These are phyloP conservation scores for Solanum chacoense DNA, from an alignment of 305 asterid genomes.

Conservation along the genomic window DNA sequence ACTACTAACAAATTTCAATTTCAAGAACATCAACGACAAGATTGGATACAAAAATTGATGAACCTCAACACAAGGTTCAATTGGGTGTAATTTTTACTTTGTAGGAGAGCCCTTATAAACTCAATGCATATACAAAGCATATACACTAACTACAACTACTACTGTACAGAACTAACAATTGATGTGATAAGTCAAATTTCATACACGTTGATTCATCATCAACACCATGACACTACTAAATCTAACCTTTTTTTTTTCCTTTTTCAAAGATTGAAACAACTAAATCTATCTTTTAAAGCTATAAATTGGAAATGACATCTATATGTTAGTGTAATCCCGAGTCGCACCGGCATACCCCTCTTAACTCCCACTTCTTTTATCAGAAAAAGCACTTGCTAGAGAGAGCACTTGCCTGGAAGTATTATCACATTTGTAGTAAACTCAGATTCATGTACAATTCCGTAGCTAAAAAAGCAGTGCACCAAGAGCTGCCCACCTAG, in stretches of 20 bases:
- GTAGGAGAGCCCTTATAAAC: neutral
- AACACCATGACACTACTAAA: neutral
- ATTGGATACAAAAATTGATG: neutral
- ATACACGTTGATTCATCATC: neutral
- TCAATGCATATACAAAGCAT: neutral
- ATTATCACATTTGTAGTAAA: neutral
- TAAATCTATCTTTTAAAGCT: neutral
- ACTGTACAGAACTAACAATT: neutral
- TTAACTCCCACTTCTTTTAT: neutral
- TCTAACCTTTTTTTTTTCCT: neutral
- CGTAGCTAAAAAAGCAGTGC: neutral
- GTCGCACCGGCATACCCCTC: neutral
- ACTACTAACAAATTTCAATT: neutral
- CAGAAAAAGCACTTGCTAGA: neutral
- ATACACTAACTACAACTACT: neutral
- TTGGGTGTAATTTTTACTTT: neutral
- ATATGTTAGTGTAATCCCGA: neutral
- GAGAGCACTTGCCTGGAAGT: neutral
- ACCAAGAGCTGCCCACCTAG: constrained; percentile 10
- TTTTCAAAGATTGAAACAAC: neutral
- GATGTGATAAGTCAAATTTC: neutral
- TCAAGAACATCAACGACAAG: neutral
- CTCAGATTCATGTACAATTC: constrained; percentile 2
- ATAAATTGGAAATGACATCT: neutral
- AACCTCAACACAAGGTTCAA: neutral